Evolutionary conservation across 345 rosid genomes (phyloP), one percentile per base, ranked within the genome.

Genomic region (Lagerstroemia speciosa): DNA sequence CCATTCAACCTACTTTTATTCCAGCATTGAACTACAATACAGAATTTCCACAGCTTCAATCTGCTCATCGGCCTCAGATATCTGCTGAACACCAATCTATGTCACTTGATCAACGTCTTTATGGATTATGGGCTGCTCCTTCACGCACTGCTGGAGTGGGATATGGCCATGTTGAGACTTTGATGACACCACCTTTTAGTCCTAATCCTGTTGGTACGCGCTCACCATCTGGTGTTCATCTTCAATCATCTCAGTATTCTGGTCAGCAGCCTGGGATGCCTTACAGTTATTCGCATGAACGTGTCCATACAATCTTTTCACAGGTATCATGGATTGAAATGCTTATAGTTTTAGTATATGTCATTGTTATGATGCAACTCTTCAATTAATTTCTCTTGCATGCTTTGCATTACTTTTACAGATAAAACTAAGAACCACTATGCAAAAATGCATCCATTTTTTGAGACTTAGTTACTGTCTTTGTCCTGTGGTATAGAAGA

Each of bases 1-100:
- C 89, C 31, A 72, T 89, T 62, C 92, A 84, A 74, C 92, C 92
- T 61, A 78, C 85, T 85, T 89, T 83, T 36, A 68, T 89, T 37
- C 92, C 96, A 70, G 84, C 96, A 34, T 24, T 87, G 77, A 89
- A 87, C 69, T 89, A 89, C 81, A 89, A 85, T 78, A 87, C 92
- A 67, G 96, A 89, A 77, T 89, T 87, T 78, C 92, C 96, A 1
- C 96, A 89, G 70, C 96, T 89, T 81, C 86, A 86, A 36, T 69
- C 90, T 67, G 62, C 69, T 64, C 87, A 78, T 72, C 67, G 80
- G 62, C 86, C 90, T 58, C 96, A 87, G 75, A 78, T 84, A 55
- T 77, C 92, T 40, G 26, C 81, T 29, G 96, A 89, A 61, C 89
- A 81, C 73, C 90, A 82, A 72, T 76, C 84, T 75, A 79, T 62